Evolutionary conservation across 2,329 filamentous ascomycete species (phyloP).

Genomic region (Talaromyces sp.): DNA sequence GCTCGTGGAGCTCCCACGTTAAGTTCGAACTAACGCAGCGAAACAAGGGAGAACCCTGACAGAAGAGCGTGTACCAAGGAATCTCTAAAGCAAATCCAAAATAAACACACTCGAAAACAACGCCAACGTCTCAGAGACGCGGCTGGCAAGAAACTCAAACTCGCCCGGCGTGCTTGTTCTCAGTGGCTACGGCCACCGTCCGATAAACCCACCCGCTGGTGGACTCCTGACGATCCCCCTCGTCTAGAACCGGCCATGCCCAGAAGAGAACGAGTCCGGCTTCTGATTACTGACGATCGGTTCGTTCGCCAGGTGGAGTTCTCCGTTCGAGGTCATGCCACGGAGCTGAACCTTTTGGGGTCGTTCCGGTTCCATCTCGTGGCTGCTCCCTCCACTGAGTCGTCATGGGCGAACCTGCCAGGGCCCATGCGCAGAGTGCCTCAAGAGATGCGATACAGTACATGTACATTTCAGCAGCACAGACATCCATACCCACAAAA

Average conservation of each 20-base stretch:
- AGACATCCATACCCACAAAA: no score
- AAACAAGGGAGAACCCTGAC: no score
- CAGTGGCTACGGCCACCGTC: neutral
- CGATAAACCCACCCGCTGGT: neutral
- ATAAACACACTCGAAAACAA: slow-evolving; percentile 7
- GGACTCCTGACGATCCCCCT: slow-evolving; percentile 23
- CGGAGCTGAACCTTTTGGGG: neutral
- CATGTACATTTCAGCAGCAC: neutral
- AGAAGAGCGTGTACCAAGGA: neutral
- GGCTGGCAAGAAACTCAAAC: slow-evolving; percentile 9
- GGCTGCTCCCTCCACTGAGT: neutral
- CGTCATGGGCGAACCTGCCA: slow-evolving; percentile 1
- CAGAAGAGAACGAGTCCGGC: neutral
- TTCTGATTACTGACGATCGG: slow-evolving; percentile 1
- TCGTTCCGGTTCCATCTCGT: neutral
- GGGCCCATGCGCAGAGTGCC: neutral
- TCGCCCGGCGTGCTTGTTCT: no score
- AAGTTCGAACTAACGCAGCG: no score
- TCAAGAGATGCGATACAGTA: no score
- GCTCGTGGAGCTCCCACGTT: no score
- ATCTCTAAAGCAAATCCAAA: slow-evolving; percentile 10
- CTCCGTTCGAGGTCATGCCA: neutral
- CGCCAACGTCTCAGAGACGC: slow-evolving; percentile 20
- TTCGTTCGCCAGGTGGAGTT: neutral
- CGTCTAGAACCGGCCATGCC: slow-evolving; percentile 15